Conservation (phyloP, 352 stramenopile genomes). For the Globisporangium spinosum region DNA sequence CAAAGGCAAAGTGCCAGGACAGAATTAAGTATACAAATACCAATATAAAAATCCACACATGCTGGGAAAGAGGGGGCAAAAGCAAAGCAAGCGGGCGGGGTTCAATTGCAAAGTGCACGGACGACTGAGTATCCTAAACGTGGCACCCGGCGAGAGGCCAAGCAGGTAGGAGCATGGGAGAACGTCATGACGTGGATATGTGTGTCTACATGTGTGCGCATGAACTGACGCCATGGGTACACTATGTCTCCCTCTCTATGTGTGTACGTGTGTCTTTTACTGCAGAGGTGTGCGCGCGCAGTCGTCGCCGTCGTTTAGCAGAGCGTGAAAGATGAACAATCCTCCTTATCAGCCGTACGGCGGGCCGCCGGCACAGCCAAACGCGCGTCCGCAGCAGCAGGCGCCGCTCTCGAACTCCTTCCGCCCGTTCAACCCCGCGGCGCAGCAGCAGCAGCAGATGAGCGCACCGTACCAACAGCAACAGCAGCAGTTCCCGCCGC, state of each 20-base stretch:
- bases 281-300: background rate
- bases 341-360: constrained; percentile 59
- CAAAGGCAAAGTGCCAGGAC: background rate
- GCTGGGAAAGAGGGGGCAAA: background rate
- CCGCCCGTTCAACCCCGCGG: constrained; percentile 56
- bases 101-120: background rate
- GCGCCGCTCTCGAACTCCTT: constrained; percentile 36
- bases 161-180: constrained; percentile 6
- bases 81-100: background rate
- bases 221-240: background rate
- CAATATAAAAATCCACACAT: background rate
- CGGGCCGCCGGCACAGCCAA: constrained; percentile 29
- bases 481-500: constrained; percentile 20
- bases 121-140: constrained; percentile 20
- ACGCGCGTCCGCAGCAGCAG: constrained; percentile 24
- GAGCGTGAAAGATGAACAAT: constrained; percentile 19
- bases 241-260: background rate
- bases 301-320: constrained; percentile 1
- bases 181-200: background rate
- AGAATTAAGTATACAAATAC: background rate
- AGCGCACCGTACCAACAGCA: constrained; percentile 29
- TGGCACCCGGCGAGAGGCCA: constrained; percentile 15
- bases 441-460: constrained; percentile 29
- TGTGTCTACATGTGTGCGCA: constrained; percentile 1
- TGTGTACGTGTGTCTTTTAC: background rate